A percentile compares a stretch with the other conserved stretches of the same genome.
These are phyloP conservation scores for Penicillium sp. DNA, from an alignment of 2,329 filamentous ascomycete genomes.

Conservation along the genomic window DNA sequence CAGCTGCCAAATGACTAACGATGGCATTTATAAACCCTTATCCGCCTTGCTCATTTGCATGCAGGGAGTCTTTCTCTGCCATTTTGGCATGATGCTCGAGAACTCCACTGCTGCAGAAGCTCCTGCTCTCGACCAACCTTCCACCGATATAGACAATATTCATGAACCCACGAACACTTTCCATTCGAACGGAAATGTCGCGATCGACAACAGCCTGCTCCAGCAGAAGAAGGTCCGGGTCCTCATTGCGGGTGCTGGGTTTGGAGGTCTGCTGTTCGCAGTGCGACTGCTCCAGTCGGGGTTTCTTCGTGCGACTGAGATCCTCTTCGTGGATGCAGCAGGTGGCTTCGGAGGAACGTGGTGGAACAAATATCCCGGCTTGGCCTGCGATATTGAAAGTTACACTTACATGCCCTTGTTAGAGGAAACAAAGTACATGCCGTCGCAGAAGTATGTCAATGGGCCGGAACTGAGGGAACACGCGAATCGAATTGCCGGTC, in stretches of 20 bases:
- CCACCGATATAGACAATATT: not conserved
- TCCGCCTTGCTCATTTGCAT: not conserved
- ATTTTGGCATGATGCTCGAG: not conserved
- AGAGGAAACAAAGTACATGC: constrained; percentile 60
- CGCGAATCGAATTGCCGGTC: constrained; percentile 44
- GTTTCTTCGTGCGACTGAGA: constrained; percentile 16
- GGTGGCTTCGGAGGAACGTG: constrained; percentile 51
- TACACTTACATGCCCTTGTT: constrained; percentile 61
- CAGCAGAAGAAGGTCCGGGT: constrained; percentile 1
- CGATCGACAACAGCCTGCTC: not conserved
- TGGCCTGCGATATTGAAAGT: constrained; percentile 57
- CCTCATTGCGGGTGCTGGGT: constrained; percentile 46
- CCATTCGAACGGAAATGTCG: not conserved
- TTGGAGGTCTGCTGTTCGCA: constrained; percentile 44
- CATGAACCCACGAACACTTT: not conserved
- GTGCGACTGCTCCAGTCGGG: constrained; percentile 41
- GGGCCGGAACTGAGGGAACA: constrained; percentile 50
- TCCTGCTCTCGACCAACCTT: not conserved
- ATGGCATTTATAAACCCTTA: not conserved
- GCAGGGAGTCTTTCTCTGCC: not conserved
- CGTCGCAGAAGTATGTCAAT: constrained; percentile 49
- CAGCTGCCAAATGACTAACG: not conserved
- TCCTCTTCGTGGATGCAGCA: constrained; percentile 33
- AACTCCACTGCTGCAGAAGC: too few species aligned
- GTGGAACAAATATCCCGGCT: constrained; percentile 50